These are phyloP conservation scores for Ascochyta viciae-villosae DNA, from an alignment of 2,329 filamentous ascomycete species.

Conservation along the genomic window DNA sequence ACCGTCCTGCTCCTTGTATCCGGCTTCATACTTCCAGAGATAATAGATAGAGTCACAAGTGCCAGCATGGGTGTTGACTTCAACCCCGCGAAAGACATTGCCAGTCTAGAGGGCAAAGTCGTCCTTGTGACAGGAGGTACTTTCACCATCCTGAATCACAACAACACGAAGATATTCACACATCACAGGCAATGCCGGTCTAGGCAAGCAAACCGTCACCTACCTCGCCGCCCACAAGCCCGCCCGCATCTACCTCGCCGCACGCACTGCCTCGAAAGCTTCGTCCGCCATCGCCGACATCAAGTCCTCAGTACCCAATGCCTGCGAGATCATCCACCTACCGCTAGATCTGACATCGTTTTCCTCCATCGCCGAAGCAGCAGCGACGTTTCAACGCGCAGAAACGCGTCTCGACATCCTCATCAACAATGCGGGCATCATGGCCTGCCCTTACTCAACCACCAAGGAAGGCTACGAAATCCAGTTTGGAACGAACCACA, in stretches of 20 bases:
- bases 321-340: conserved; percentile 48
- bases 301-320: conserved; percentile 42
- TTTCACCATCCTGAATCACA: neutral
- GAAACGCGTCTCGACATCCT: conserved; percentile 55
- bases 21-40: conserved; percentile 18
- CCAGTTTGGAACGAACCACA: conserved; percentile 60
- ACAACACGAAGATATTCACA: conserved; percentile 4
- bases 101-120: conserved; percentile 40
- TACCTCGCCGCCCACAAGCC: conserved; percentile 55
- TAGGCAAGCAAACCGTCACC: conserved; percentile 56
- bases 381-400: conserved; percentile 43
- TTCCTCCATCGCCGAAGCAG: conserved; percentile 49
- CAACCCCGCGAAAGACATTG: conserved; percentile 34
- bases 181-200: conserved; percentile 52
- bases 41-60: conserved; percentile 6
- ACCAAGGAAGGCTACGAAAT: conserved; percentile 59
- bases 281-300: conserved; percentile 51
- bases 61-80: conserved; percentile 33
- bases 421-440: conserved; percentile 57
- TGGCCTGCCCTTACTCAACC: conserved; percentile 44
- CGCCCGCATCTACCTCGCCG: conserved; percentile 55
- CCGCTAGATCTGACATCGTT: conserved; percentile 54
- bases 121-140: conserved; percentile 48
- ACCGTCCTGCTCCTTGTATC: conserved; percentile 10
- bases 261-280: conserved; percentile 53